A percentile compares a stretch with the other conserved stretches of the same genome.
Conservation (phyloP, 176 grass and related monocot species). For the Guadua angustifolia region DNA sequence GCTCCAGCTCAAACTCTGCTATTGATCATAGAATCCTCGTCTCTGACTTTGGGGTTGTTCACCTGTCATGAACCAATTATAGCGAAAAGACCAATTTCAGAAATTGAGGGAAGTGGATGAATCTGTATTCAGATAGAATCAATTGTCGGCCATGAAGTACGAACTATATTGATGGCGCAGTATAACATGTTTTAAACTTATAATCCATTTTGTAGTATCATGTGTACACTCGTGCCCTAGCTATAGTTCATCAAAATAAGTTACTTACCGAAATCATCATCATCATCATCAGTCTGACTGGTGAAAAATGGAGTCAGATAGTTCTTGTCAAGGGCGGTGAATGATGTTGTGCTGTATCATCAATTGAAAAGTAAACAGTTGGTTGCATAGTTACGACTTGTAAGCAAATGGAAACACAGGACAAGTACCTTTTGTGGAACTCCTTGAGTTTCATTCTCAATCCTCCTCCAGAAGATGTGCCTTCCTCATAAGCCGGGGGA, state of each 20-base stretch:
- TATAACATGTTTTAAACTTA: constrained; percentile 5
- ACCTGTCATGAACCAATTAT: constrained; percentile 41
- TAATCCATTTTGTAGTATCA: not conserved
- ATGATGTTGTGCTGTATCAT: constrained; percentile 82
- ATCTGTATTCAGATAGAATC: not conserved
- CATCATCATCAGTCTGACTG: constrained; percentile 76
- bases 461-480: constrained; percentile 75
- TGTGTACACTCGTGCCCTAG: not conserved
- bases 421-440: constrained; percentile 85
- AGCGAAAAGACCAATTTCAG: constrained; percentile 3
- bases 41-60: constrained; percentile 61
- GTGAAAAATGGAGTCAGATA: constrained; percentile 99
- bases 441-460: constrained; percentile 95
- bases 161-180: not conserved
- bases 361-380: constrained; percentile 32
- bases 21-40: constrained; percentile 72
- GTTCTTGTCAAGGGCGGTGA: constrained; percentile 95
- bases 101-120: not conserved
- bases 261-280: constrained; percentile 68
- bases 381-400: constrained; percentile 1
- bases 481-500: constrained; percentile 76
- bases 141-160: not conserved
- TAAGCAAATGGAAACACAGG: constrained; percentile 16
- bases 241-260: not conserved
- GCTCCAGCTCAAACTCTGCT: constrained; percentile 21